Conservation (phyloP, 331 rosid genomes). For the Arachis monticola region DNA sequence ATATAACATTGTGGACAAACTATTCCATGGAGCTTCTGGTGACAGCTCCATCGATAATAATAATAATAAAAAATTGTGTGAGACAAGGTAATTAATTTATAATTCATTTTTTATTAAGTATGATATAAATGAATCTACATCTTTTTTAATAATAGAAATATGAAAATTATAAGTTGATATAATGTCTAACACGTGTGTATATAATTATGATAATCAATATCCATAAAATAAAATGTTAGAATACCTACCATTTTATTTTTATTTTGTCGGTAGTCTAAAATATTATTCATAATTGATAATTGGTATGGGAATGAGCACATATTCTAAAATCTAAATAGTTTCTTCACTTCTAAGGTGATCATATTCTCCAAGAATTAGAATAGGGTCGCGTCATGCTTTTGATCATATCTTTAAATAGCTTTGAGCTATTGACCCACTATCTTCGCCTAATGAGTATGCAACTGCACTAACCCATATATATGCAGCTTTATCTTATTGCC, state of each 20-base stretch:
- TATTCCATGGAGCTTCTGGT: no score
- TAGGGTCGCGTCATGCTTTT: slow-evolving; percentile 44
- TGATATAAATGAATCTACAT: no score
- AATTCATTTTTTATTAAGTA: no score
- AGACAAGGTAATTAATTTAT: no score
- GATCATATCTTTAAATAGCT: slow-evolving; percentile 27
- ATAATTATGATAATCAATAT: background rate
- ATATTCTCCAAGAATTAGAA: background rate
- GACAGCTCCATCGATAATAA: no score
- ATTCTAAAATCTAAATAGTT: slow-evolving; percentile 52
- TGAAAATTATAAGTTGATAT: no score
- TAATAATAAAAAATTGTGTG: no score
- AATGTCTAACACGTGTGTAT: no score
- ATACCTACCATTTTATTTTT: background rate
- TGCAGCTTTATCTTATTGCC: background rate
- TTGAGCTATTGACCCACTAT: slow-evolving; percentile 54
- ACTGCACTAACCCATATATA: background rate
- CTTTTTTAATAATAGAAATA: no score
- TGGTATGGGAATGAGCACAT: slow-evolving; percentile 18
- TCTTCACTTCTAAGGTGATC: slow-evolving; percentile 45
- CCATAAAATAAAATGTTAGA: background rate
- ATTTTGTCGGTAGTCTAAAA: slow-evolving; percentile 31
- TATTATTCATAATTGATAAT: slow-evolving; percentile 13
- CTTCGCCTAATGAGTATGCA: slow-evolving; percentile 37
- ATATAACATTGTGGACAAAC: no score